A percentile compares a stretch with the other conserved stretches of the same genome.
Conservation (phyloP, 2,329 filamentous ascomycete genomes). For the Sporothrix globosa region DNA sequence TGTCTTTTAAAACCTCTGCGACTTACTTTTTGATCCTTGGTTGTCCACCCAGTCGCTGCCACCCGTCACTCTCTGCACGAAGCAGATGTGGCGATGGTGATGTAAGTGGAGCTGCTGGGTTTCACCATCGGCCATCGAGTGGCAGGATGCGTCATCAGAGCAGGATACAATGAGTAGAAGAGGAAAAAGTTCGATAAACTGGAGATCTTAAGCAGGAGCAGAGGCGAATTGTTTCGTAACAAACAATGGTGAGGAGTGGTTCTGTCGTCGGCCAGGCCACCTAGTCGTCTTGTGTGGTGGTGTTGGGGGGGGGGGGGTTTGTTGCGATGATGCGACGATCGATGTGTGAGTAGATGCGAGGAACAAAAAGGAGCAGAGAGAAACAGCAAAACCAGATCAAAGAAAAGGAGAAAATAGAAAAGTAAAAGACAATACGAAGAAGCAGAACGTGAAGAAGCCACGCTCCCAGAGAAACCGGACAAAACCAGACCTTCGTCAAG, state of each 20-base stretch:
- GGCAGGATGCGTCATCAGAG: constrained; percentile 23
- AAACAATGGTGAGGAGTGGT: neutral
- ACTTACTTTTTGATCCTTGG: neutral
- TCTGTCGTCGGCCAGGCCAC: neutral
- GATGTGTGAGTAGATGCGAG: constrained; percentile 12
- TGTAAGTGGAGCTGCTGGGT: constrained; percentile 29
- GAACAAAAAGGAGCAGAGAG: neutral
- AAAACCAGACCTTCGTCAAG: neutral
- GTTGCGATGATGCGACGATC: neutral
- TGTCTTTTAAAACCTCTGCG: too few relatives aligned
- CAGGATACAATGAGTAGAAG: neutral
- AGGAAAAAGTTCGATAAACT: constrained; percentile 1
- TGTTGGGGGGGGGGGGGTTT: too few relatives aligned
- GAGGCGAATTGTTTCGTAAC: constrained; percentile 11
- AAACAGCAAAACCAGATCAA: neutral
- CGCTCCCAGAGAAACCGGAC: neutral
- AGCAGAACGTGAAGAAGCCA: neutral
- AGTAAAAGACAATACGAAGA: neutral
- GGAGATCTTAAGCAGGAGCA: neutral
- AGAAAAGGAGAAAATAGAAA: neutral
- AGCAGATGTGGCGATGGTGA: constrained; percentile 11
- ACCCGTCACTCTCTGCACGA: neutral
- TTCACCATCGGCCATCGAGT: constrained; percentile 22
- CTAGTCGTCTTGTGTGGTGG: neutral
- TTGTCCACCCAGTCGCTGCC: neutral